A percentile compares a stretch with the other conserved stretches of the same genome.
phyloP scores from a whole-genome alignment of 805 yeast genomes.

The Hanseniaspora hatyaiensis region DNA sequence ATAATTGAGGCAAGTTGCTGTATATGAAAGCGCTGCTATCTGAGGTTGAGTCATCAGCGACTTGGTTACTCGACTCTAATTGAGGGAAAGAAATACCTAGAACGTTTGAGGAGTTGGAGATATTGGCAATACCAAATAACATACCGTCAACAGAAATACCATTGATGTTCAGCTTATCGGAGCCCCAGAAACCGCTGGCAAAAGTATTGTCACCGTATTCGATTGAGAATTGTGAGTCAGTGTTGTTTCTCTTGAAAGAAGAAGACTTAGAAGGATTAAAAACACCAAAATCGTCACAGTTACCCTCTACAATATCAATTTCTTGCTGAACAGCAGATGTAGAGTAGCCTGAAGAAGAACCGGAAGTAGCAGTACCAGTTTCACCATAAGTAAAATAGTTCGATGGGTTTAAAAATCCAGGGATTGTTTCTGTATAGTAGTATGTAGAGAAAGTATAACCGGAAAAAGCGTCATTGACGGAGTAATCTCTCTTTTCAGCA shows the following conservation, averaged over 20 bases:
- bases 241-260: constrained; percentile 19
- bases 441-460: not conserved
- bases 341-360: not conserved
- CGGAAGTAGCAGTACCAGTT: not conserved
- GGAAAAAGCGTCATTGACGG: not conserved
- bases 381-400: too few relatives aligned
- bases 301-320: constrained; percentile 10
- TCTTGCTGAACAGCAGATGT: not conserved
- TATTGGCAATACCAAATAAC: constrained; percentile 52
- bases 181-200: constrained; percentile 45
- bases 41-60: not conserved
- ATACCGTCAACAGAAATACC: constrained; percentile 36
- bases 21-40: constrained; percentile 30
- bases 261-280: constrained; percentile 22
- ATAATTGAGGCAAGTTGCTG: constrained; percentile 48
- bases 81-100: constrained; percentile 50
- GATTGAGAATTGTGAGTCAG: constrained; percentile 26
- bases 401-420: too few relatives aligned
- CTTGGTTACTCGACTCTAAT: constrained; percentile 40
- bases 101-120: constrained; percentile 49
- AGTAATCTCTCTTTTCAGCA: not conserved
- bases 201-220: constrained; percentile 36
- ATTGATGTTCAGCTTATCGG: constrained; percentile 43
- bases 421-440: not conserved
- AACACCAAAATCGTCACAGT: constrained; percentile 25